These are phyloP conservation scores for Rhizophora mangle DNA, from an alignment of 345 rosid species.

Conservation along the genomic window DNA sequence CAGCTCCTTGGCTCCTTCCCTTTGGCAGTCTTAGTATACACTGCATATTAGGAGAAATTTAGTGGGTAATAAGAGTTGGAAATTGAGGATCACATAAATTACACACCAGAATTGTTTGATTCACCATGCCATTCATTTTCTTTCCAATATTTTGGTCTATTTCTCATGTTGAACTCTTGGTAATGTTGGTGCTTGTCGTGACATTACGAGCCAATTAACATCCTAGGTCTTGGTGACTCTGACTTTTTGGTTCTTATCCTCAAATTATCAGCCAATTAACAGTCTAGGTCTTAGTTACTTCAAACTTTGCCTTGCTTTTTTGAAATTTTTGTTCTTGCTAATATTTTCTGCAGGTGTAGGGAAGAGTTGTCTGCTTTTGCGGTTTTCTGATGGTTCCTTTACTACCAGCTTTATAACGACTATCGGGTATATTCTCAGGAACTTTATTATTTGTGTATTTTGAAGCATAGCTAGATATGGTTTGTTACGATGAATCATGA, in stretches of 20 bases:
- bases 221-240: neutral
- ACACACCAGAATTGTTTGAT: neutral
- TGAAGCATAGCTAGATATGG: neutral
- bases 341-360: conserved; percentile 66
- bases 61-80: no score
- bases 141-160: neutral
- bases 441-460: conserved; percentile 1
- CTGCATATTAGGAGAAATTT: no score
- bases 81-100: no score
- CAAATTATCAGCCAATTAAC: no score
- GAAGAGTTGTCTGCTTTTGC: conserved; percentile 79
- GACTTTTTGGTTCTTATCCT: no score
- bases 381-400: conserved; percentile 89
- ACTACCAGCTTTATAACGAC: conserved; percentile 89
- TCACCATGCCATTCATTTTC: neutral
- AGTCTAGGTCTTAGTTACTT: neutral
- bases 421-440: conserved; percentile 50
- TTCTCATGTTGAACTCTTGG: neutral
- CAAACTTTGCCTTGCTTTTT: neutral
- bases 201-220: neutral
- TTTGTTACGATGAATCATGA: neutral
- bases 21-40: no score
- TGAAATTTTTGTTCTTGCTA: neutral
- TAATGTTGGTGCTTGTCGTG: neutral
- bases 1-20: no score